Base-by-base conservation (phyloP, 805 yeast species). In the Candida orba region DNA sequence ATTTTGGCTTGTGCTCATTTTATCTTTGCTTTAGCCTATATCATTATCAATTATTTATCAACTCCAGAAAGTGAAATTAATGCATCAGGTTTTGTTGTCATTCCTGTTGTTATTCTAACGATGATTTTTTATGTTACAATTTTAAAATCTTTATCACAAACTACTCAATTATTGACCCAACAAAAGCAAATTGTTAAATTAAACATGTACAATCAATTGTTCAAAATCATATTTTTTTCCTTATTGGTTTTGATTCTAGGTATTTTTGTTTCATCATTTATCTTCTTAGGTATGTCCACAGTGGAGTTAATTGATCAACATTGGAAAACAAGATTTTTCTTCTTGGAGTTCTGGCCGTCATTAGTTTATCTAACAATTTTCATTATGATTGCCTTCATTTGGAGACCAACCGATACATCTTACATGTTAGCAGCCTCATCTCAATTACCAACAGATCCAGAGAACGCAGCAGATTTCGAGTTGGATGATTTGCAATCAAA, bases 401-500 rank as follows among this genome's bases (percentile, higher is more conserved):
- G 99, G 99, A 82, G 99, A 64, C 99, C 99, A 42, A 91, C 97
- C 0, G 93, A 84, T 53, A 88, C 95, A 34, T 89, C 96, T 45
- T 85, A 90, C 57, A 82, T 95, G 78, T 76, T 93, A 58, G 98
- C 97, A 12, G 90, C 90, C 49, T 86, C 96, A 3, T 87, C 88
- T 42, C 98, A 93, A 66, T 71, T 93, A 37, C 93, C 96, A 51
- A 84, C 84, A 8, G 93, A 82, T 47, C 86, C 83, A 49, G 74
- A 72, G 45, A 81, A 76, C 32, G 84, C 76, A 12, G 89, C 78
- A 36, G 84, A 79, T 57, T 78, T 78, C 54, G 84, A 79, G 53
- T 65, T 78, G 40, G 83, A 78, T 48, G 79, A 78, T 45, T 54
- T 78, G 35, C 71, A 71, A 46, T 68, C 73, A 3, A 27, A 27